Base-by-base conservation (phyloP, 75 land plant genomes). In the Isoetes taiwanensis region DNA sequence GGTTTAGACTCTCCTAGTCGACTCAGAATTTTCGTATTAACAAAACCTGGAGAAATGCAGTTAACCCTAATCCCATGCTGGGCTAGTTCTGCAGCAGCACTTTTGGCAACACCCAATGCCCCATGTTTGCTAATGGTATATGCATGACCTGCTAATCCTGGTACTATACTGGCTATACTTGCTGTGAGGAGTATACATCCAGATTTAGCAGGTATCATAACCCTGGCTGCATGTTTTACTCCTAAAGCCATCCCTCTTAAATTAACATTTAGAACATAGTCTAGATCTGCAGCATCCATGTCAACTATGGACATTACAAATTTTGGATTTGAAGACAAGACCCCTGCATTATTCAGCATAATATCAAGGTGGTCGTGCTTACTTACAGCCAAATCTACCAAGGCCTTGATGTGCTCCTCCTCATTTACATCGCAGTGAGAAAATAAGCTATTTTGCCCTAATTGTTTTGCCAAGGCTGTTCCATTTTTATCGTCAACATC, bases 11-110 rank as follows among this genome's bases (percentile, higher is more conserved):
- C n/a, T n/a, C n/a, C n/a, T n/a, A n/a, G n/a, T n/a, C n/a, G n/a
- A n/a, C n/a, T n/a, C n/a, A n/a, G n/a, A n/a, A n/a, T n/a, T n/a
- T n/a, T n/a, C n/a, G n/a, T n/a, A n/a, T n/a, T n/a, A n/a, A n/a
- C n/a, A n/a, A n/a, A n/a, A 34, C 62, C 67, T 0, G 93, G 93
- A 11, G 93, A 86, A 33, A 86, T 75, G 70, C 79, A 83, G 41
- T 82, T 82, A 25, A 78, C 68, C 3, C 85, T 61, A 10, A 82
- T 64, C 5, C 85, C 85, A 21, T 78, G 41, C 32, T 34, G 37
- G 25, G 65, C 58, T 0, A 82, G 68, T 67, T 82, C 85, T 11
- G 64, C 54, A 3, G 78, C 65, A 23, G 60, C 61, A 0, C 1
- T 0, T 30, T 53, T 62, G 10, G 41, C 63, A 28, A 63, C 11